Evolutionary conservation across 106 monocot species (phyloP), one percentile per base, ranked within the genome.

Genomic region (Ottelia alismoides): DNA sequence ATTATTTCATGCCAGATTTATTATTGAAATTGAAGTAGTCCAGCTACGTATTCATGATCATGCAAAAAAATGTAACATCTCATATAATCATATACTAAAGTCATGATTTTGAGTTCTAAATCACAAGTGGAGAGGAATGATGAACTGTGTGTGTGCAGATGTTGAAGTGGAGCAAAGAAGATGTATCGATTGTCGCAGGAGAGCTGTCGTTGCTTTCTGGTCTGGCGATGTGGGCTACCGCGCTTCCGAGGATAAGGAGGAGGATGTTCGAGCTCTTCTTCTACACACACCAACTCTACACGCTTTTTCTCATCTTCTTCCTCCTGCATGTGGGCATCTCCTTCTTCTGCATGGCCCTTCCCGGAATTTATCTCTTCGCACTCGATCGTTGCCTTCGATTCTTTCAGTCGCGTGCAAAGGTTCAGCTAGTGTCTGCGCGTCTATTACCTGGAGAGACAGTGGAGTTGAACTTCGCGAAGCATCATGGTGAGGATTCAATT

Each of bases 391-490:
- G 54, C 56, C 51, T 90, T 22, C 51, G 89, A 2, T 84, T 90
- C 65, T 32, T 90, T 54, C 89, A 90, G 58, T 88, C 83, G 0
- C 61, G 76, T 11, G 60, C 50, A 22, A 66, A 21, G 23, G 76
- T 83, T 12, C 56, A 60, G 20, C 63, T 88, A 3, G 19, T 88
- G 35, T 88, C 83, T 19, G 75, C 76, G 0, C 88, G 82, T 27
- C 73, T 88, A 24, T 31, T 88, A 2, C 83, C 82, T 10, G 75
- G 65, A 2, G 83, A 88, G 51, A 48, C 76, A 0, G 52, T 83
- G 5, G 88, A 88, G 58, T 66, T 83, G 2, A 88, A 88, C 65
- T 88, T 88, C 78, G 56, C 78, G 22, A 88, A 88, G 67, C 66
- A 25, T 56, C 57, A 75, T 23, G 69, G 87, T 71, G 32, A 66